Conservation (phyloP, 805 yeast genomes). For the Candida xyloterini region DNA sequence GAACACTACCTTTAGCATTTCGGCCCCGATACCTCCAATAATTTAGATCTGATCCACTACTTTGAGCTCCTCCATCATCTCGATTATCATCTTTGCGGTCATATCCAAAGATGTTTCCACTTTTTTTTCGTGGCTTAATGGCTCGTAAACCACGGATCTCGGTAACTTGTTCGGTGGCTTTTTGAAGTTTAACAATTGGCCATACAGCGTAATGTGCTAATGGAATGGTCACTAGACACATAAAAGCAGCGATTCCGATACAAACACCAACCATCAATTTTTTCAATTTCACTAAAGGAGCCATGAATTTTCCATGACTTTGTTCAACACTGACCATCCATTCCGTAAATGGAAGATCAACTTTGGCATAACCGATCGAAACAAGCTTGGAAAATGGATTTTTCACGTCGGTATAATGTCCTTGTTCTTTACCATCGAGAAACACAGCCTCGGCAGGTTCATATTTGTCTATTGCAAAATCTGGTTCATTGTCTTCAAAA, state of each 20-base stretch:
- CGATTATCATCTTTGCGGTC: slow-evolving; percentile 5
- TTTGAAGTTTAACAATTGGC: slow-evolving; percentile 75
- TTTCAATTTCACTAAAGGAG: slow-evolving; percentile 57
- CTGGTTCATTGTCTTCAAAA: slow-evolving; percentile 29
- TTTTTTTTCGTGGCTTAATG: slow-evolving; percentile 14
- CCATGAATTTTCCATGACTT: slow-evolving; percentile 51
- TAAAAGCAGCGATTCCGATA: slow-evolving; percentile 70
- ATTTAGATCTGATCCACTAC: background rate
- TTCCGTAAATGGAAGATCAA: slow-evolving; percentile 39
- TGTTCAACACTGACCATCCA: slow-evolving; percentile 84
- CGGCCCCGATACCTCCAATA: background rate
- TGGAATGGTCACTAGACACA: slow-evolving; percentile 76
- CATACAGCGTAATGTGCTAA: slow-evolving; percentile 80
- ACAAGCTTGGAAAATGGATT: slow-evolving; percentile 39
- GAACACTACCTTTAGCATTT: no score
- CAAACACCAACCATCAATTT: slow-evolving; percentile 76
- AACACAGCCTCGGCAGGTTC: slow-evolving; percentile 26
- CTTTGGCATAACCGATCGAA: slow-evolving; percentile 56
- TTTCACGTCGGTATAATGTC: slow-evolving; percentile 38
- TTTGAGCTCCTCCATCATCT: background rate
- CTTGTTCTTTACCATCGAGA: slow-evolving; percentile 31
- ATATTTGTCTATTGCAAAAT: slow-evolving; percentile 15
- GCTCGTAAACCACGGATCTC: slow-evolving; percentile 35
- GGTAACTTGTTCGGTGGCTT: slow-evolving; percentile 75
- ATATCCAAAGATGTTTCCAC: slow-evolving; percentile 20